Evolutionary conservation across 2,329 filamentous ascomycete genomes (phyloP).

Genomic region (Curvularia lunata): DNA sequence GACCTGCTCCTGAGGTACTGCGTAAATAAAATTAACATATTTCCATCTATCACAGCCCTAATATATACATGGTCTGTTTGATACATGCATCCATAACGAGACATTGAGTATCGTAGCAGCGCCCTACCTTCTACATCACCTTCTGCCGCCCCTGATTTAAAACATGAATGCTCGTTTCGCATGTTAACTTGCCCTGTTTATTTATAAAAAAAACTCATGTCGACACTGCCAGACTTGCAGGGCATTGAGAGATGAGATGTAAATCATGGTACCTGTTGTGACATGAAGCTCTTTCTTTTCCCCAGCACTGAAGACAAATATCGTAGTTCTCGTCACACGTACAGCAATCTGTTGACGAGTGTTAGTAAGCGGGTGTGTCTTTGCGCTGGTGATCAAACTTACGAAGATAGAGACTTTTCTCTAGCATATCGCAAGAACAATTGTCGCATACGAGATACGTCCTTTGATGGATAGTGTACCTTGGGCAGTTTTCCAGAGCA

Average conservation of each 20-base stretch:
- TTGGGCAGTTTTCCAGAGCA: not conserved
- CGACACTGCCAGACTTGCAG: conserved; percentile 48
- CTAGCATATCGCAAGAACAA: not conserved
- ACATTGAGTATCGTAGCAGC: too few species aligned
- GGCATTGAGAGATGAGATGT: not conserved
- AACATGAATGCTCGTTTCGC: too few species aligned
- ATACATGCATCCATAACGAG: too few species aligned
- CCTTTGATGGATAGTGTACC: not conserved
- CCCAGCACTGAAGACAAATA: not conserved
- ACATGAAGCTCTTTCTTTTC: not conserved
- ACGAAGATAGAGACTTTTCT: not conserved
- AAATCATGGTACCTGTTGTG: not conserved
- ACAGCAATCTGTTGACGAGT: not conserved
- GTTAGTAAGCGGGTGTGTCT: not conserved
- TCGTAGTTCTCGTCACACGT: not conserved
- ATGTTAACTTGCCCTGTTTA: too few species aligned
- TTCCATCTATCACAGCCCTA: too few species aligned
- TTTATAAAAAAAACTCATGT: conserved; percentile 34
- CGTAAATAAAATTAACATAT: too few species aligned
- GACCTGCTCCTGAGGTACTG: too few species aligned
- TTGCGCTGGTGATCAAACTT: not conserved
- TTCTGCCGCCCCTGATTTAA: too few species aligned
- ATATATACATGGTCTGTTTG: too few species aligned
- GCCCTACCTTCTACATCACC: too few species aligned
- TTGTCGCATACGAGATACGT: not conserved